Evolutionary conservation across 495 filamentous ascomycete genomes (phyloP).

Genomic region (Penicillium verhagenii): DNA sequence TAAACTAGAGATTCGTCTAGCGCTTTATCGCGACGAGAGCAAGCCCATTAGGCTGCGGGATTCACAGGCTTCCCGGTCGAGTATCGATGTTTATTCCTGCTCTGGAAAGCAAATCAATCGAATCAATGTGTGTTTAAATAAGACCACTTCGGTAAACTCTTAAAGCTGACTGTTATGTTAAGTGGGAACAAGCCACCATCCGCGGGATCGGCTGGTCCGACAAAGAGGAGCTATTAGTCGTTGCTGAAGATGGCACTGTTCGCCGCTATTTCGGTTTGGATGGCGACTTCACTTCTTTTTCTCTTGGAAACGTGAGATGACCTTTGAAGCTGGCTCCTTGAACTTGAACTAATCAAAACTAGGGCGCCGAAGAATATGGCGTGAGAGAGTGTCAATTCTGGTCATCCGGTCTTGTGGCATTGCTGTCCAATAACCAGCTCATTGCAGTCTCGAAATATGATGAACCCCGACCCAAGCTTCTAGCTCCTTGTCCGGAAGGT

Average conservation of each 20-base stretch:
- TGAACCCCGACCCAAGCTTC: constrained; percentile 81
- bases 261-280: constrained; percentile 89
- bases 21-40: constrained; percentile 82
- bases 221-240: constrained; percentile 87
- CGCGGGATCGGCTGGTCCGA: constrained; percentile 95
- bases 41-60: constrained; percentile 78
- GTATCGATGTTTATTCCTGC: constrained; percentile 92
- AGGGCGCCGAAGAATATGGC: constrained; percentile 82
- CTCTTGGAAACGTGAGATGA: constrained; percentile 72
- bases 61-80: constrained; percentile 68
- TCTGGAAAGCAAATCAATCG: constrained; percentile 78
- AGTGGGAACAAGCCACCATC: constrained; percentile 91
- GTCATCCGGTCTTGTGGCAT: constrained; percentile 86
- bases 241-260: constrained; percentile 87
- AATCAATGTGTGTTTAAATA: constrained; percentile 54
- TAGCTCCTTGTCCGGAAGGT: constrained; percentile 75
- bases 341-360: constrained; percentile 18
- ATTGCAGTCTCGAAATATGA: constrained; percentile 85
- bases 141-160: not conserved
- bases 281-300: constrained; percentile 93
- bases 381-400: constrained; percentile 90
- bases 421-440: constrained; percentile 84
- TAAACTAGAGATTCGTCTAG: constrained; percentile 41
- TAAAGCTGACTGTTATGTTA: constrained; percentile 17
- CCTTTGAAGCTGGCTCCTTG: not conserved